Evolutionary conservation across 257 asterid genomes (phyloP).

Genomic region (Solanum chiquidenum): DNA sequence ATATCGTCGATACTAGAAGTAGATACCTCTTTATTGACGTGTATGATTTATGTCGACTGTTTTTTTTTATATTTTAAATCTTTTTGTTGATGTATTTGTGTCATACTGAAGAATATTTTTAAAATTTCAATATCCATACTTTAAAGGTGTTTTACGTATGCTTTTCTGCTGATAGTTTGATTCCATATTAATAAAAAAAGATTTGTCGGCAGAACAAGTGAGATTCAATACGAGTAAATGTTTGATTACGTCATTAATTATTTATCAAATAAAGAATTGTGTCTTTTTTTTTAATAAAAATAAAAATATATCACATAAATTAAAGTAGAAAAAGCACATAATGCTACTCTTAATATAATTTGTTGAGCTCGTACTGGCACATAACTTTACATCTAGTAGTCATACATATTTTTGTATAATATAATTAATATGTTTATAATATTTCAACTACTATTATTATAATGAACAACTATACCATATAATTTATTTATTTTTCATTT

Average conservation of each 20-base stretch:
- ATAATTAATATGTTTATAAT: too few relatives aligned
- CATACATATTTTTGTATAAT: not conserved
- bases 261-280: not conserved
- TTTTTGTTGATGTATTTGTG: accelerated
- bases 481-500: too few relatives aligned
- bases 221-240: not conserved
- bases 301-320: not conserved
- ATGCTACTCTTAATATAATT: too few relatives aligned
- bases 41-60: too few relatives aligned
- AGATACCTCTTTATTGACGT: too few relatives aligned
- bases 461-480: not conserved
- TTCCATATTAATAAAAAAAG: not conserved
- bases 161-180: not conserved
- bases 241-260: not conserved
- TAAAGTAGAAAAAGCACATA: too few relatives aligned
- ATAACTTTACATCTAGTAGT: too few relatives aligned
- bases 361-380: not conserved
- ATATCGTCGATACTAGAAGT: too few relatives aligned
- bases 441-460: too few relatives aligned
- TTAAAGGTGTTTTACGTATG: not conserved
- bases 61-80: not conserved
- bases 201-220: accelerated
- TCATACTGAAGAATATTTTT: not conserved
- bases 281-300: not conserved
- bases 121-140: not conserved